Conservation (phyloP, 2,329 filamentous ascomycete genomes). For the Hypoxylon sp. region DNA sequence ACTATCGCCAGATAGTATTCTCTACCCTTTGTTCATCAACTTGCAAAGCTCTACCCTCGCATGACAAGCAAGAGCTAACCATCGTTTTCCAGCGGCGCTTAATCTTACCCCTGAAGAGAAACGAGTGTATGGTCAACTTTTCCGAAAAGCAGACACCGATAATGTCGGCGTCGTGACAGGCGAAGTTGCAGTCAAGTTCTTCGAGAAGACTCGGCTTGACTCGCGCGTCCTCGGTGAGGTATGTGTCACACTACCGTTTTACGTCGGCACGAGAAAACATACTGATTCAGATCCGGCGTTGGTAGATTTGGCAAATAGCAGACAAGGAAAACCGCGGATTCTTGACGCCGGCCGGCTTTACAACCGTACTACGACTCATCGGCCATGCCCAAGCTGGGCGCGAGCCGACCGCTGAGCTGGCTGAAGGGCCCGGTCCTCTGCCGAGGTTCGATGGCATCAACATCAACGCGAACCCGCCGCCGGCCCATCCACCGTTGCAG, state of each 20-base stretch:
- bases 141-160: slow-evolving; percentile 91
- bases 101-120: slow-evolving; percentile 94
- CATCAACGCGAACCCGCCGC: slow-evolving; percentile 48
- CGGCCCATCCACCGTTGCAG: slow-evolving; percentile 59
- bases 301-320: slow-evolving; percentile 97
- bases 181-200: slow-evolving; percentile 96
- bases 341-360: slow-evolving; percentile 90
- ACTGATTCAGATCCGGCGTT: slow-evolving; percentile 40
- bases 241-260: slow-evolving; percentile 45
- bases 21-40: slow-evolving; percentile 4
- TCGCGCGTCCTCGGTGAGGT: slow-evolving; percentile 89
- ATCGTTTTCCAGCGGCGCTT: slow-evolving; percentile 63
- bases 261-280: slow-evolving; percentile 5
- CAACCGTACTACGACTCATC: slow-evolving; percentile 90
- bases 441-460: slow-evolving; percentile 88
- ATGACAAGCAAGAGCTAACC: slow-evolving; percentile 31
- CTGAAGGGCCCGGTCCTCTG: slow-evolving; percentile 84
- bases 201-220: slow-evolving; percentile 91
- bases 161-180: slow-evolving; percentile 93
- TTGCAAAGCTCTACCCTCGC: not conserved
- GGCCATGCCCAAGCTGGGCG: slow-evolving; percentile 92
- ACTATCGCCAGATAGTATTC: not conserved
- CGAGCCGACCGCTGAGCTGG: slow-evolving; percentile 81
- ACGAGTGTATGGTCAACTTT: slow-evolving; percentile 90
- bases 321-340: slow-evolving; percentile 96